phyloP scores from a whole-genome alignment of 2,329 filamentous ascomycete genomes.

The Coniochaeta sp. region DNA sequence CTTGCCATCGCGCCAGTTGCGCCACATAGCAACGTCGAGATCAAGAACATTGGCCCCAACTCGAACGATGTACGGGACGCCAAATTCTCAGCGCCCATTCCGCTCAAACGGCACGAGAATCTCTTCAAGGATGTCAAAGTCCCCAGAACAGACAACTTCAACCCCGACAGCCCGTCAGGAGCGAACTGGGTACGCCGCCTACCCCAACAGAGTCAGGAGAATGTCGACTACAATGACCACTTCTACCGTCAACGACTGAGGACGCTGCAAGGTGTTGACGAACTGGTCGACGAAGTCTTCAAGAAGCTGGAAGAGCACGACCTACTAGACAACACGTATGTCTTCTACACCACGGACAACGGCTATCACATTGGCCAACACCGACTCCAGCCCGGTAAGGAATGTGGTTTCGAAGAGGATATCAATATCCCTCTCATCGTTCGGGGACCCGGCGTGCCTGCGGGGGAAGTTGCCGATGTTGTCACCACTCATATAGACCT shows the following conservation, averaged over 20 bases:
- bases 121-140: conserved; percentile 52
- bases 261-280: conserved; percentile 33
- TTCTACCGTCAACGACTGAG: conserved; percentile 38
- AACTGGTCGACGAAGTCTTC: conserved; percentile 31
- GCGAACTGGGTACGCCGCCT: conserved; percentile 36
- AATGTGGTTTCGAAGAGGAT: conserved; percentile 50
- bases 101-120: conserved; percentile 49
- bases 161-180: conserved; percentile 43
- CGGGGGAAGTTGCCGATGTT: conserved; percentile 29
- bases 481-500: conserved; percentile 58
- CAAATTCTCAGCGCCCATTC: conserved; percentile 39
- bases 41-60: neutral
- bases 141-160: conserved; percentile 59
- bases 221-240: conserved; percentile 38
- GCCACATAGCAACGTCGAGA: conserved; percentile 42
- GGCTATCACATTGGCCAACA: conserved; percentile 54
- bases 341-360: conserved; percentile 52
- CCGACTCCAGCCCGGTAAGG: conserved; percentile 49
- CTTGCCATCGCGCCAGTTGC: conserved; percentile 51
- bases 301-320: conserved; percentile 11
- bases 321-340: conserved; percentile 52
- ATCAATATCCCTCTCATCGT: conserved; percentile 53
- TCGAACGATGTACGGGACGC: conserved; percentile 6
- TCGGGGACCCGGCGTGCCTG: conserved; percentile 46
- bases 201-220: conserved; percentile 23